Base-by-base conservation (phyloP, 768 basidiomycete species). In the Sistotremastrum suecicum region DNA sequence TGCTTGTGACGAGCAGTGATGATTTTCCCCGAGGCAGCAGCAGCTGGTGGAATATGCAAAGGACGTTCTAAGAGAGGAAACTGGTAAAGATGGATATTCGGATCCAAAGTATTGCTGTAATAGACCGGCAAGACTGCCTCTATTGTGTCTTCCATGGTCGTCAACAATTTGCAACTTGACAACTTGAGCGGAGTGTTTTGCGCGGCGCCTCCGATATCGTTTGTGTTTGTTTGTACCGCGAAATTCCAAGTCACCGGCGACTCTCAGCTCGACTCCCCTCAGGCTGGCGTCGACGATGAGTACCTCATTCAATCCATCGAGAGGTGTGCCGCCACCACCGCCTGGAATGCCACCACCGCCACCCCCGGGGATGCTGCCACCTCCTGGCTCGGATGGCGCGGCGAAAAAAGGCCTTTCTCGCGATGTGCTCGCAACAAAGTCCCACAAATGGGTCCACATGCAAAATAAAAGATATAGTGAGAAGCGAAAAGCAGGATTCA, bases 391-490 rank as follows among this genome's bases (percentile, higher is more conserved):
- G 32, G 40, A 36, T n/a, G 53, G 49, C 20, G 63, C 64, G 46
- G 56, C 67, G 1, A 60, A 61, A 2, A 54, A 63, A 20, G 20
- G 20, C 20, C 20, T 20, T 20, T 66, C 68, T 7, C 63, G 64
- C 33, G 80, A 80, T 70, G 77, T 83, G 50, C 73, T 98, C 54
- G 78, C 80, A 34, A 80, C 85, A 64, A 99, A 98, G 69, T 81
- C 87, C 35, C 81, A 89, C 67, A 98, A 98, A 71, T 98, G 90
- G 90, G 68, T 85, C 46, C 83, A 87, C 56, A 84, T 90, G 80
- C 90, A 94, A 67, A 80, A 72, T 66, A 90, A 83, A 64, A 74
- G 90, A 49, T 95, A 89, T 52, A 89, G 89, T 45, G 87, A 84
- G 67, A 91, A 86, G 70, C 70, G 87, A 51, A 87, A 80, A 62